Evolutionary conservation across 495 filamentous ascomycete genomes (phyloP).

Genomic region (Neurospora africana): DNA sequence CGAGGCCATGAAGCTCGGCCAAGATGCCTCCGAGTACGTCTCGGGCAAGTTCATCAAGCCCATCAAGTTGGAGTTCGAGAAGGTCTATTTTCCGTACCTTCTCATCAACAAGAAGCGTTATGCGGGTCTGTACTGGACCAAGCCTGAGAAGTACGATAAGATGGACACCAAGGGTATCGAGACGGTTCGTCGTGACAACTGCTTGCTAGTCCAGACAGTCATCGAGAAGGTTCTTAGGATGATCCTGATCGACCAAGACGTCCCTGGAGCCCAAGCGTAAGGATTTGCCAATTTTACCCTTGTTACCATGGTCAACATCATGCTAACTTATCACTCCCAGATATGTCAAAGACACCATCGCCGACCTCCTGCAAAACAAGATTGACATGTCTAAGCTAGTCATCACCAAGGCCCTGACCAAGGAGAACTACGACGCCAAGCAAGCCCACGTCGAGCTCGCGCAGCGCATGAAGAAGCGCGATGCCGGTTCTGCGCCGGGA

Average conservation of each 20-base stretch:
- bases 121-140: constrained; percentile 94
- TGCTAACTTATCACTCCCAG: constrained; percentile 35
- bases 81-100: constrained; percentile 97
- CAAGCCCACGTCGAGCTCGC: constrained; percentile 95
- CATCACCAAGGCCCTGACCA: constrained; percentile 94
- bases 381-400: constrained; percentile 98
- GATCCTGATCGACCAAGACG: constrained; percentile 87
- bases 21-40: constrained; percentile 80
- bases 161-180: constrained; percentile 99
- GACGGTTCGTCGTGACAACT: constrained; percentile 95
- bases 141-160: constrained; percentile 90
- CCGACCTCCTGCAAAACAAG: constrained; percentile 92
- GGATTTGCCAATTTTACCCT: constrained; percentile 17
- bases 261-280: constrained; percentile 86
- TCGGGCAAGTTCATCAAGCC: constrained; percentile 87
- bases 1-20: constrained; percentile 85
- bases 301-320: neutral
- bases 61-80: constrained; percentile 99
- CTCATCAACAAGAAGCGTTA: constrained; percentile 99
- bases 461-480: constrained; percentile 89
- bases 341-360: constrained; percentile 93
- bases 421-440: constrained; percentile 69
- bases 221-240: constrained; percentile 95
- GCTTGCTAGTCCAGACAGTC: constrained; percentile 85
- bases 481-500: constrained; percentile 86